Evolutionary conservation across 1,139 yeast genomes (phyloP).

Genomic region (Kodamaea alishanica): DNA sequence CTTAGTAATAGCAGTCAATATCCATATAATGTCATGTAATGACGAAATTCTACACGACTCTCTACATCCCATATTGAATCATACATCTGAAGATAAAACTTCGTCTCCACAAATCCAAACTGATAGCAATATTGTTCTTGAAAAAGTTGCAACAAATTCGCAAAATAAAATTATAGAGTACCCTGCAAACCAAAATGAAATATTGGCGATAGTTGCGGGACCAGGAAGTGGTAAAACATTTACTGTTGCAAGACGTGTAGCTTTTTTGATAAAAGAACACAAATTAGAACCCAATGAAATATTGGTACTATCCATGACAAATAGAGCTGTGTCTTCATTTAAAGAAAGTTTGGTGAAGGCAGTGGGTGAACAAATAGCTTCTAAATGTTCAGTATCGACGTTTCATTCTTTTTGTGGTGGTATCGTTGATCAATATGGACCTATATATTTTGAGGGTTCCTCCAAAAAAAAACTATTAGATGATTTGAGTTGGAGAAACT

Average conservation of each 20-base stretch:
- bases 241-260: slow-evolving; percentile 55
- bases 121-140: no score
- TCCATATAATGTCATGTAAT: no score
- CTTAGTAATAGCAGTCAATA: no score
- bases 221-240: slow-evolving; percentile 78
- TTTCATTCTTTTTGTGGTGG: slow-evolving; percentile 61
- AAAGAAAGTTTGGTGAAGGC: slow-evolving; percentile 30
- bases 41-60: no score
- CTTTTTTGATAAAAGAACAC: slow-evolving; percentile 38
- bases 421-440: slow-evolving; percentile 41
- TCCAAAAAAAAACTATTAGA: slow-evolving; percentile 42
- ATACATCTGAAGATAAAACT: no score
- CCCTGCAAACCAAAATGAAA: slow-evolving; percentile 32
- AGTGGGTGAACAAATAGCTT: slow-evolving; percentile 32
- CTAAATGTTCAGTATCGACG: slow-evolving; percentile 46
- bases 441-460: slow-evolving; percentile 17
- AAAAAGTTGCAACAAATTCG: slow-evolving; percentile 23
- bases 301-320: slow-evolving; percentile 65
- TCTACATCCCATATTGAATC: no score
- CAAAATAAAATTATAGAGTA: slow-evolving; percentile 34
- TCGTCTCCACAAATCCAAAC: no score
- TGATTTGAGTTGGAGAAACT: slow-evolving; percentile 49
- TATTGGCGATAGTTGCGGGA: slow-evolving; percentile 58
- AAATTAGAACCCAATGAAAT: slow-evolving; percentile 50
- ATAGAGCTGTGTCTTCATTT: slow-evolving; percentile 60